Evolutionary conservation across 2,329 filamentous ascomycete species (phyloP), one percentile per base, ranked within the genome.

Genomic region (Bisporella sp.): DNA sequence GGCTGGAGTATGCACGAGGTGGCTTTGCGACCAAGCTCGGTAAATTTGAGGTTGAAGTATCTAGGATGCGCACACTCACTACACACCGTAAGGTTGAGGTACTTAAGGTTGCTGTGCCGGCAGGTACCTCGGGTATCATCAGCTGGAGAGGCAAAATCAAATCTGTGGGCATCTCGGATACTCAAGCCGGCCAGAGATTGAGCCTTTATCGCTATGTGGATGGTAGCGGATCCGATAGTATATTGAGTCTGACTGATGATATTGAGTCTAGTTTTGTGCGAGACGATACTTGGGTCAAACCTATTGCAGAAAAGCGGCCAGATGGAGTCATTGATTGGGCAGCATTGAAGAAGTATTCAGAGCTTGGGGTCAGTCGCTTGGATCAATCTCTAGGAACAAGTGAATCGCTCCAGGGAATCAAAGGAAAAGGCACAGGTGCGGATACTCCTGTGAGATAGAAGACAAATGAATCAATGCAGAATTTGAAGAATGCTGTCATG

Each of bases 1-100:
- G 63, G 64, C 54, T 67, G 12, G 62, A 60, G 21, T 67, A 63
- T 50, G 65, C 61, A 2, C 61, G 62, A 53, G 68, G 68, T 29
- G 69, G 69, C 1, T 71, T 70, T 47, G 64, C 67, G 6, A 68
- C 66, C 1, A 58, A 56, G 12, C 49, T 66, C 3, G 67, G 67
- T 1, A 58, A 54, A 40, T 70, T 69, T 48, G 66, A 68, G 45
- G 67, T 68, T 11, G 54, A 52, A 40, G 43, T 57, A 13, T 31
- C 49, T 2, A 31, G 55, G 5, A 56, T 62, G 53, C 49, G 47
- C 5, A 53, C 52, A 31, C 28, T 52, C 6, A 54, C 48, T 11
- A 52, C 46, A 3, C 58, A 58, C 1, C 45, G 52, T 2, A 56
- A 54, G 31, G 52, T 56, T 5, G 59, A 64, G 45, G 45, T 46